These are phyloP conservation scores for Pleochaeta shiraiana DNA, from an alignment of 2,329 filamentous ascomycete genomes.

Conservation along the genomic window DNA sequence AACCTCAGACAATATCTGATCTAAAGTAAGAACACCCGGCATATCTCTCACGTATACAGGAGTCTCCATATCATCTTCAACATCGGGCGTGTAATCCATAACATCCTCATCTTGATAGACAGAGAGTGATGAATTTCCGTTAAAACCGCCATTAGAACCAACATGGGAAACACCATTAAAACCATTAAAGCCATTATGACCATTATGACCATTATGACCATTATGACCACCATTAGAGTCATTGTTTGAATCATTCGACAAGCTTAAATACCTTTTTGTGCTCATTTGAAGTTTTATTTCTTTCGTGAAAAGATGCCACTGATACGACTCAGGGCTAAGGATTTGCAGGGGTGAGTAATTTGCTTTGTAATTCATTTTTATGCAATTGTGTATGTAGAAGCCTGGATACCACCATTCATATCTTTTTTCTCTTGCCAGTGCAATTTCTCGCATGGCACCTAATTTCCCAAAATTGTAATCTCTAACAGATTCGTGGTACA, in stretches of 20 bases:
- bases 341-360: slow-evolving; percentile 57
- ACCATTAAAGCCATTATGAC: neutral
- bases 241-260: neutral
- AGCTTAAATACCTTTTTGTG: slow-evolving; percentile 13
- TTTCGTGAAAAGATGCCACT: slow-evolving; percentile 34
- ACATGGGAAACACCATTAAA: neutral
- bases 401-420: slow-evolving; percentile 68
- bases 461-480: slow-evolving; percentile 52
- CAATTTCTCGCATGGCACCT: slow-evolving; percentile 50
- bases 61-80: slow-evolving; percentile 12
- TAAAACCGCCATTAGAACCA: neutral
- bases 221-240: neutral
- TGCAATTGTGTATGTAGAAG: slow-evolving; percentile 61
- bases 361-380: slow-evolving; percentile 72
- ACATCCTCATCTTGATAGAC: slow-evolving; percentile 6
- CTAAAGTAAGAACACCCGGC: slow-evolving; percentile 39
- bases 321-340: slow-evolving; percentile 42
- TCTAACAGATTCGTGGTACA: slow-evolving; percentile 58
- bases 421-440: slow-evolving; percentile 42
- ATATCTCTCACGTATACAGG: slow-evolving; percentile 39
- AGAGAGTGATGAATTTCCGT: slow-evolving; percentile 3
- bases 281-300: slow-evolving; percentile 29
- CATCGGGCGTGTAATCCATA: too few species aligned
- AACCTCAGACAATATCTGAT: slow-evolving; percentile 27
- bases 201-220: neutral